Evolutionary conservation across 768 basidiomycete genomes (phyloP), one percentile per base, ranked within the genome.

Genomic region (Leccinum barrowsii): DNA sequence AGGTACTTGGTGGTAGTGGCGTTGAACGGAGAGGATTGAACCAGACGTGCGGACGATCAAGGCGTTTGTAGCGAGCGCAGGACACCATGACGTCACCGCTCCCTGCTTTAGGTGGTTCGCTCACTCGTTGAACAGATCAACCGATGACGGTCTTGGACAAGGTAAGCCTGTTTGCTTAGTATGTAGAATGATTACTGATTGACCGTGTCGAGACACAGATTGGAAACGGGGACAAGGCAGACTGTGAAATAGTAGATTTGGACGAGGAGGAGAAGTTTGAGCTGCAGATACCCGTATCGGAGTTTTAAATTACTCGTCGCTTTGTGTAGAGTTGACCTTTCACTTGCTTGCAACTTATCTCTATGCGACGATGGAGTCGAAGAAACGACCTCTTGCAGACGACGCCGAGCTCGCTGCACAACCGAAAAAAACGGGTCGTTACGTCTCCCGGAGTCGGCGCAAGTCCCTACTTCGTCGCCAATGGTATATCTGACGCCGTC

Each of bases 131-230:
- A 63, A 50, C 70, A 95, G 94, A 98, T 74, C 94, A 97, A 78
- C 94, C 96, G 2, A 91, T 96, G 83, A 86, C 93, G 22, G 87
- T 89, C 3, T 70, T 94, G 54, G 82, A 83, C 64, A 83, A 83
- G 77, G 90, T 89, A 64, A 48, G 78, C 71, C 3, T 32, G 2
- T 4, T 22, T 63, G 80, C 28, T 19, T 17, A 13, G 12, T 54
- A 54, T n/a, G 52, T 56, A 13, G 32, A 1, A 21, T 50, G 17
- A 17, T 13, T 21, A 61, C 66, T 73, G 34, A 73, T 58, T 1
- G 5, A 90, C 7, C 98, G 96, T 67, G 84, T 98, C 8, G 96
- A 98, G 74, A 92, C 94, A 22, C 95, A 98, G 72, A 86, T 96
- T 54, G 94, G 93, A 6, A 82, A 90, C 57, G 89, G 89, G 1